phyloP scores from a whole-genome alignment of 768 basidiomycete genomes.

The Amanita jacksonii region DNA sequence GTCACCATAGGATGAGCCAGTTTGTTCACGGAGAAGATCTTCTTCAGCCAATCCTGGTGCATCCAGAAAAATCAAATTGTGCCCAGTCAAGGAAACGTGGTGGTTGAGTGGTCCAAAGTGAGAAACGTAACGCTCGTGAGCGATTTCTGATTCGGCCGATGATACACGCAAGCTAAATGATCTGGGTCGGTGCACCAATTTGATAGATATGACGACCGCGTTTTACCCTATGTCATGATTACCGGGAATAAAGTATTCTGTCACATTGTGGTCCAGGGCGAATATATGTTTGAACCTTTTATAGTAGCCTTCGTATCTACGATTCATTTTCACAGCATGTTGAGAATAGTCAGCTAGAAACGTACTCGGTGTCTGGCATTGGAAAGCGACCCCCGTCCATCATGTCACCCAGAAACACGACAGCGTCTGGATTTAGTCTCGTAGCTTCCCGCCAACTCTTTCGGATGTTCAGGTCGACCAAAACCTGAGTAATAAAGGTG shows the following conservation, averaged over 20 bases:
- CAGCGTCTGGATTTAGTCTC: slow-evolving; percentile 51
- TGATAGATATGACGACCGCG: slow-evolving; percentile 10
- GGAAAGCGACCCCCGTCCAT: slow-evolving; percentile 72
- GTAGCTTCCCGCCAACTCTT: slow-evolving; percentile 75
- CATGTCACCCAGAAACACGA: slow-evolving; percentile 89
- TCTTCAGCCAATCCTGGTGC: slow-evolving; percentile 69
- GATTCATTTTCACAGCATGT: background rate
- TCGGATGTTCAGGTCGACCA: slow-evolving; percentile 76
- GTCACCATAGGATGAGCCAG: slow-evolving; percentile 28
- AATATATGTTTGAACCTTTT: slow-evolving; percentile 67
- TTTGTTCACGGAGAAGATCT: slow-evolving; percentile 40
- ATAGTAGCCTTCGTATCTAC: slow-evolving; percentile 68
- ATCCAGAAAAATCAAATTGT: slow-evolving; percentile 66
- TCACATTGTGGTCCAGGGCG: slow-evolving; percentile 31
- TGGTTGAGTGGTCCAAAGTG: slow-evolving; percentile 74
- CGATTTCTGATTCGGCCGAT: slow-evolving; percentile 33
- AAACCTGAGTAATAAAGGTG: slow-evolving; percentile 47
- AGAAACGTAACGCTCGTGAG: slow-evolving; percentile 48
- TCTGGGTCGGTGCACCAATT: slow-evolving; percentile 16
- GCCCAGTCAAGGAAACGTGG: slow-evolving; percentile 54
- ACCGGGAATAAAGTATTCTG: slow-evolving; percentile 71
- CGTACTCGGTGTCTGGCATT: slow-evolving; percentile 64
- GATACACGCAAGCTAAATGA: slow-evolving; percentile 37
- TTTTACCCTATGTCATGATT: slow-evolving; percentile 82
- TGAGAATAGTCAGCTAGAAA: background rate